Conservation (phyloP, 2,329 filamentous ascomycete genomes). For the Setomelanomma holmii region DNA sequence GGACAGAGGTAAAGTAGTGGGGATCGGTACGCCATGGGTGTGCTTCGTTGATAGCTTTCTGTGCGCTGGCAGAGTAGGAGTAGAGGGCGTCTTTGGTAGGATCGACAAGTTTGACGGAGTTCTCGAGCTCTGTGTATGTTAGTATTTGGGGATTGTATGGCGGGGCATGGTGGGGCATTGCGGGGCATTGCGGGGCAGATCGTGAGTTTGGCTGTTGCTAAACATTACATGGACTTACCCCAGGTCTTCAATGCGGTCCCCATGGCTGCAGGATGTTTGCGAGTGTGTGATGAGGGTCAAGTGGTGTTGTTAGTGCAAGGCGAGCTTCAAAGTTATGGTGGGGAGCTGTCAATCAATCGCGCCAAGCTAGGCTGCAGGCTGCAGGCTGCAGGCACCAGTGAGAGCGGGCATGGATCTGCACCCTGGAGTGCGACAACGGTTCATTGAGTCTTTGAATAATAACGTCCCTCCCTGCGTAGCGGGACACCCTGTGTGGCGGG, state of each 20-base stretch:
- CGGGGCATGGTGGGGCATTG: slow-evolving; percentile 12
- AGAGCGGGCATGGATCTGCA: not conserved
- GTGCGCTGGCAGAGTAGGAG: slow-evolving; percentile 73
- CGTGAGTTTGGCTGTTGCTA: not conserved
- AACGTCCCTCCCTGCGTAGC: not conserved
- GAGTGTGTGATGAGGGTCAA: slow-evolving; percentile 11
- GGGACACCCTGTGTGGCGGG: too few species aligned
- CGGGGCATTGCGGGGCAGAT: too few species aligned
- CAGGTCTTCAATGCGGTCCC: slow-evolving; percentile 46
- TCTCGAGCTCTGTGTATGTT: slow-evolving; percentile 76
- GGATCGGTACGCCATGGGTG: slow-evolving; percentile 81
- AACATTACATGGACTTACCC: slow-evolving; percentile 31
- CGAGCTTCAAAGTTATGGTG: slow-evolving; percentile 24
- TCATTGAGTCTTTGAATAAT: not conserved
- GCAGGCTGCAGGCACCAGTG: slow-evolving; percentile 32
- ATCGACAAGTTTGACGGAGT: slow-evolving; percentile 81
- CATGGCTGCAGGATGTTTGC: slow-evolving; percentile 29
- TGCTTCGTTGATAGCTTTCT: slow-evolving; percentile 69
- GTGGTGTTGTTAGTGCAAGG: slow-evolving; percentile 10
- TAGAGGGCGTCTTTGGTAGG: slow-evolving; percentile 90
- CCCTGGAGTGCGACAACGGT: not conserved
- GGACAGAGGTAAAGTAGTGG: slow-evolving; percentile 90
- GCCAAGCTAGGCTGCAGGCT: slow-evolving; percentile 39
- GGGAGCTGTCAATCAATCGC: slow-evolving; percentile 28
- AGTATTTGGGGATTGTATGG: slow-evolving; percentile 13